Conservation (phyloP, 2,329 filamentous ascomycete genomes). For the Alternaria panax region DNA sequence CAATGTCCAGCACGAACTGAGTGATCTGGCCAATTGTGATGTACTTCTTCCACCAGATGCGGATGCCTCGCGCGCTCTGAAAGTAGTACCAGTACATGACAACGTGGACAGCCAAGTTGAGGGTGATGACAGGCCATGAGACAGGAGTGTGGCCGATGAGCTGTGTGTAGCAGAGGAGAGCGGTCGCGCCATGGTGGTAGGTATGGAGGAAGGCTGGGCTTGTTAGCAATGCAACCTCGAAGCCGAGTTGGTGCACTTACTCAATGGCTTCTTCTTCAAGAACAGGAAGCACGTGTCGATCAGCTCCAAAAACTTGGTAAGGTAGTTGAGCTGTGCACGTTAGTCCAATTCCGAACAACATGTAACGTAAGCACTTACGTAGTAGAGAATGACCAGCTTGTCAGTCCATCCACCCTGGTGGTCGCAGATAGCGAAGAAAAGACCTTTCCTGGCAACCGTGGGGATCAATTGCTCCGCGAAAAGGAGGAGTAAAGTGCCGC, state of each 20-base stretch:
- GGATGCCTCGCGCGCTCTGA: slow-evolving; percentile 93
- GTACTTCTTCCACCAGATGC: slow-evolving; percentile 99
- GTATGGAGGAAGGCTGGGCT: slow-evolving; percentile 86
- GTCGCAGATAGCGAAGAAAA: slow-evolving; percentile 90
- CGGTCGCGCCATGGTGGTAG: slow-evolving; percentile 97
- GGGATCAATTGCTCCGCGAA: slow-evolving; percentile 92
- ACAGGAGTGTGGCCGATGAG: slow-evolving; percentile 91
- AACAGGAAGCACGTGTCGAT: slow-evolving; percentile 96
- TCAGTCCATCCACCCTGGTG: slow-evolving; percentile 89
- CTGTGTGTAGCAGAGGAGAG: slow-evolving; percentile 97
- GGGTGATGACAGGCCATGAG: slow-evolving; percentile 91
- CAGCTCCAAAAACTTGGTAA: slow-evolving; percentile 96
- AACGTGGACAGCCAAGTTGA: slow-evolving; percentile 94
- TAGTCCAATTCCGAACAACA: slow-evolving; percentile 39
- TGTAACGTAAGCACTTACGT: slow-evolving; percentile 67
- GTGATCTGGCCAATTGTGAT: slow-evolving; percentile 97
- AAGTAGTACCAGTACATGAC: slow-evolving; percentile 99
- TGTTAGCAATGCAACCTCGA: slow-evolving; percentile 33
- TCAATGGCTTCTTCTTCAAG: slow-evolving; percentile 99
- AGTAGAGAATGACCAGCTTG: slow-evolving; percentile 92
- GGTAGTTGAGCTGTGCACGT: slow-evolving; percentile 82
- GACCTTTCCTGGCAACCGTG: slow-evolving; percentile 77
- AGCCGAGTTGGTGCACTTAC: slow-evolving; percentile 54
- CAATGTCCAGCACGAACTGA: slow-evolving; percentile 96
- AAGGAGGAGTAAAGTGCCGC: slow-evolving; percentile 77